phyloP scores from a whole-genome alignment of 805 yeast species.

The Vanderwaltozyma tropicalis region DNA sequence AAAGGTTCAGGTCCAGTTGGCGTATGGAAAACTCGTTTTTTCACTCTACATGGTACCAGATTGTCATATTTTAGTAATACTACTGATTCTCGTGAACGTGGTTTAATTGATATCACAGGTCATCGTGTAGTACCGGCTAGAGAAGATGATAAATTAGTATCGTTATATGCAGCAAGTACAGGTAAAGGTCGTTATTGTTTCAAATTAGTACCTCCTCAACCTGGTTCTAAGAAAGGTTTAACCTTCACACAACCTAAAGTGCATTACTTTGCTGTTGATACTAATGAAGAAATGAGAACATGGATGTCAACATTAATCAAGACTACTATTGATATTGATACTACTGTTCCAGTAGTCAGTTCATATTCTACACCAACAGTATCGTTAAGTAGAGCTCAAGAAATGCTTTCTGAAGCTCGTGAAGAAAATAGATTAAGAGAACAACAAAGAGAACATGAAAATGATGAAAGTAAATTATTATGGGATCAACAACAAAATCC shows the following conservation, averaged over 20 bases:
- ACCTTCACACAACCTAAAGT: constrained; percentile 94
- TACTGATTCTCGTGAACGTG: constrained; percentile 75
- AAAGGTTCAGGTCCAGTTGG: constrained; percentile 74
- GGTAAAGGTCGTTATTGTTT: constrained; percentile 88
- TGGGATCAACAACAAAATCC: constrained; percentile 25
- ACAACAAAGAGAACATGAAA: constrained; percentile 25
- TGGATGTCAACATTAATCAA: constrained; percentile 94
- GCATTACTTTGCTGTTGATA: constrained; percentile 91
- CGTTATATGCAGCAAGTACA: constrained; percentile 82
- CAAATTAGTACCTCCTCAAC: constrained; percentile 91
- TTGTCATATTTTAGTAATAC: constrained; percentile 74
- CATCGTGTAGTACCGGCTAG: constrained; percentile 79
- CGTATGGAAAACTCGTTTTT: constrained; percentile 78
- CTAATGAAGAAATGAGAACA: constrained; percentile 77
- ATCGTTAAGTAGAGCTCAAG: constrained; percentile 77
- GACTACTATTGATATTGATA: constrained; percentile 93
- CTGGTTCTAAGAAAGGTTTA: constrained; percentile 89
- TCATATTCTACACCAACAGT: constrained; percentile 95
- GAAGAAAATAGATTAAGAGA: constrained; percentile 54
- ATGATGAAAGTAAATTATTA: constrained; percentile 21
- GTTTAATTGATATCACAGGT: constrained; percentile 89
- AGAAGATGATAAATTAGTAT: constrained; percentile 75
- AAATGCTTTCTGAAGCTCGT: constrained; percentile 67
- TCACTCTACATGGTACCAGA: constrained; percentile 85
- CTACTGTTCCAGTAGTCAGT: constrained; percentile 78